A percentile compares a stretch with the other conserved stretches of the same genome.
Conservation (phyloP, 352 stramenopile species). For the Phytophthora foliorum region DNA sequence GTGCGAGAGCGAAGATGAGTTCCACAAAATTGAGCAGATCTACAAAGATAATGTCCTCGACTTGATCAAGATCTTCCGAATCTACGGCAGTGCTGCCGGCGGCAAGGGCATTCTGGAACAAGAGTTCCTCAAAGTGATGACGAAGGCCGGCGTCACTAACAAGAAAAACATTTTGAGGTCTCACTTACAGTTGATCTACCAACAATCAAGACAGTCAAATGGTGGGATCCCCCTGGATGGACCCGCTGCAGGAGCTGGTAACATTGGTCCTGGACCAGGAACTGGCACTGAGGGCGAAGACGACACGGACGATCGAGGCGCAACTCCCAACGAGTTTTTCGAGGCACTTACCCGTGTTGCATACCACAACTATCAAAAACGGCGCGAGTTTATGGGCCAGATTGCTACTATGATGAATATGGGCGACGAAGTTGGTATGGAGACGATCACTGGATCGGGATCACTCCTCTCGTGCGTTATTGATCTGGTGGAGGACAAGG, state of each 20-base stretch:
- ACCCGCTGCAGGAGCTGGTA: slow-evolving; percentile 12
- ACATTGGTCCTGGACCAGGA: not conserved
- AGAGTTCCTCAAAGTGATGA: slow-evolving; percentile 88
- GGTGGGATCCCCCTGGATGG: slow-evolving; percentile 21
- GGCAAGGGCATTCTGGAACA: slow-evolving; percentile 82
- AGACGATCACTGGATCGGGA: slow-evolving; percentile 13
- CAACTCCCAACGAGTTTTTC: slow-evolving; percentile 85
- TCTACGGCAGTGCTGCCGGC: slow-evolving; percentile 70
- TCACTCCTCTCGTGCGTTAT: slow-evolving; percentile 55
- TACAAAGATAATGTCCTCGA: slow-evolving; percentile 84
- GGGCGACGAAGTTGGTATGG: slow-evolving; percentile 19
- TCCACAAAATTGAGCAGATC: slow-evolving; percentile 66
- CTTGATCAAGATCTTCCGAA: slow-evolving; percentile 84
- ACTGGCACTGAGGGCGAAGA: slow-evolving; percentile 46
- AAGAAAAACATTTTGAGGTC: slow-evolving; percentile 87
- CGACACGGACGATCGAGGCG: slow-evolving; percentile 63
- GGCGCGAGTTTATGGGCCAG: slow-evolving; percentile 48
- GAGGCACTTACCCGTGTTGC: slow-evolving; percentile 79
- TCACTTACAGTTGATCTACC: slow-evolving; percentile 79
- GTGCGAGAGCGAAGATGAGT: slow-evolving; percentile 73
- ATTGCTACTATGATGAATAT: slow-evolving; percentile 50
- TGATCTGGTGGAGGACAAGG: slow-evolving; percentile 71
- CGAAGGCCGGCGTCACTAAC: slow-evolving; percentile 74
- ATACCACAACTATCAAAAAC: slow-evolving; percentile 77
- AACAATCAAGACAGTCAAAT: slow-evolving; percentile 60